A percentile compares a stretch with the other conserved stretches of the same genome.
phyloP scores from a whole-genome alignment of 2,329 filamentous ascomycete species.

The Nothopassalora personata region DNA sequence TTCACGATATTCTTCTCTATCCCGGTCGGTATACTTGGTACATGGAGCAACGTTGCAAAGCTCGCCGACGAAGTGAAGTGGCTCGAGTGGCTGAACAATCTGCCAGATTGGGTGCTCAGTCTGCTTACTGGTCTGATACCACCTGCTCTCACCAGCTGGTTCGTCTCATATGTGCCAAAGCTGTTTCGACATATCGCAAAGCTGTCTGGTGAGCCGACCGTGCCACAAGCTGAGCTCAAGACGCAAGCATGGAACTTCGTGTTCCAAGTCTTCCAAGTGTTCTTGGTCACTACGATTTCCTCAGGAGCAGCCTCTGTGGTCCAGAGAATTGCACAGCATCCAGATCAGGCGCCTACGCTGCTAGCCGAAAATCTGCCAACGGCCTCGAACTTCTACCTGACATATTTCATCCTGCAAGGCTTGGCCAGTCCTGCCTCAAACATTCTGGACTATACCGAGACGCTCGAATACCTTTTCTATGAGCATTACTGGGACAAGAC shows the following conservation, averaged over 20 bases:
- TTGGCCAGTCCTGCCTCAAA: constrained; percentile 28
- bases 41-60: constrained; percentile 31
- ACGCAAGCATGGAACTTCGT: constrained; percentile 37
- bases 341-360: constrained; percentile 28
- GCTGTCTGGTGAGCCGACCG: constrained; percentile 35
- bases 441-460: constrained; percentile 31
- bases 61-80: constrained; percentile 27
- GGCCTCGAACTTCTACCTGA: constrained; percentile 39
- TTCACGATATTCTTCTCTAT: constrained; percentile 37
- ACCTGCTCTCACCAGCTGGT: constrained; percentile 30
- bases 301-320: constrained; percentile 35
- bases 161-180: constrained; percentile 33
- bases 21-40: constrained; percentile 31
- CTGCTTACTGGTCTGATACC: constrained; percentile 31
- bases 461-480: constrained; percentile 31
- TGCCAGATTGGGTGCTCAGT: constrained; percentile 28
- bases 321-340: constrained; percentile 31
- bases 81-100: constrained; percentile 28
- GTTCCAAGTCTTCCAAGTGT: constrained; percentile 40
- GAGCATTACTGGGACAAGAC: constrained; percentile 37
- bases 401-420: constrained; percentile 38
- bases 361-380: constrained; percentile 35
- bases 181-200: constrained; percentile 33
- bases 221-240: constrained; percentile 41
- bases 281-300: constrained; percentile 38